Base-by-base conservation (phyloP, 768 basidiomycete genomes). In the Tylopilus intermedius region DNA sequence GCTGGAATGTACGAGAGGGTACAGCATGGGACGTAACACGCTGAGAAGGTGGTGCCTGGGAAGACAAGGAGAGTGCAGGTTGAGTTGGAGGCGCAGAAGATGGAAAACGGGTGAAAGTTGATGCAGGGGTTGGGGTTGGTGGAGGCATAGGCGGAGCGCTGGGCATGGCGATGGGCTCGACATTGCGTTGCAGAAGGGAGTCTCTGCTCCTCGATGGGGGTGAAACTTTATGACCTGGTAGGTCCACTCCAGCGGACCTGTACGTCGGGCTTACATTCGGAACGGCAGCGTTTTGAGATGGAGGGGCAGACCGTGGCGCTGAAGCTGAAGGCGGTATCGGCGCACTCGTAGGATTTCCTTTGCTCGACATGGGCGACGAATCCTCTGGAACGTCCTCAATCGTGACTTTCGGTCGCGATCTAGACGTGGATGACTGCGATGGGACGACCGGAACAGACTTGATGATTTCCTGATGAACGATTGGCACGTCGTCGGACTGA, bases 351-450 rank as follows among this genome's bases (percentile, higher is more conserved):
- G 55, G 32, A 5, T 47, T 51, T 22, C 54, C 39, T 47, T 59
- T 68, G 24, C 43, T 46, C 8, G 27, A 40, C 48, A 56, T 39
- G 3, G 58, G 59, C 8, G 54, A 37, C 4, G 35, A 51, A 45
- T 66, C 61, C 47, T 68, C 67, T 43, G 60, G 45, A 9, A 61
- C 60, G 45, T 69, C 65, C 49, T 70, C 67, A 6, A 69, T 38
- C 5, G 63, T 67, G 47, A 62, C 65, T 49, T 62, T 70, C 29
- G 59, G 59, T 51, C 67, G 65, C 26, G 48, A 14, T 45, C 45
- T 54, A 42, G 41, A 46, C 18, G 45, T 45, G 9, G 45, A 51
- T 18, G 58, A 47, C 22, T 57, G 58, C n/a, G 50, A 40, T 4
- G 62, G 51, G 42, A 50, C 32, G 38, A 45, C 37, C 5, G 54